Evolutionary conservation across 2,329 filamentous ascomycete genomes (phyloP).

Genomic region (Dactylella cylindrospora): DNA sequence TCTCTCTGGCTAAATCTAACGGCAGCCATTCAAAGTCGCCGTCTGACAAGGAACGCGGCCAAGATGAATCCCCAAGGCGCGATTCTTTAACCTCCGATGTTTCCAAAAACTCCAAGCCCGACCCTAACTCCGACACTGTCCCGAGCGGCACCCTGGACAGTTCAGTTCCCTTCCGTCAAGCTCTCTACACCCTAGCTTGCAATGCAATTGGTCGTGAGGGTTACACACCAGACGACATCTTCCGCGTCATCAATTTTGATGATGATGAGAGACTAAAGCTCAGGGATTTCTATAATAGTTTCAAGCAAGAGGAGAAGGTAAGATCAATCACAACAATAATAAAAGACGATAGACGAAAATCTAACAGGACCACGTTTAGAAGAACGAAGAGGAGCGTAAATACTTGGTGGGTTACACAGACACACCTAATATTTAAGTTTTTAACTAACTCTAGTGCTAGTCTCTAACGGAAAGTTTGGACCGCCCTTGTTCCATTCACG

Average conservation of each 20-base stretch:
- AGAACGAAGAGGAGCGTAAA: not conserved
- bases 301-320: slow-evolving; percentile 14
- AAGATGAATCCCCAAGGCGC: not conserved
- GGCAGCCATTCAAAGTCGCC: slow-evolving; percentile 7
- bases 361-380: not conserved
- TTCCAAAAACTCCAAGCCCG: not conserved
- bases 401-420: not conserved
- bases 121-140: not conserved
- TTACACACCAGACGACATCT: slow-evolving; percentile 28
- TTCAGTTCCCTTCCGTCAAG: slow-evolving; percentile 25
- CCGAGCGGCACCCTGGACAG: no score
- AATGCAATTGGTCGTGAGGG: slow-evolving; percentile 11
- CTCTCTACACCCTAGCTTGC: slow-evolving; percentile 32
- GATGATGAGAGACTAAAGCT: slow-evolving; percentile 30
- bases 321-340: not conserved
- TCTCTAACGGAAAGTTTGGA: slow-evolving; percentile 4
- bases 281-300: slow-evolving; percentile 24
- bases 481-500: slow-evolving; percentile 7
- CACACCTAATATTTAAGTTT: not conserved
- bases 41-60: not conserved
- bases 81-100: not conserved
- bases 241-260: slow-evolving; percentile 32
- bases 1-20: slow-evolving; percentile 16
- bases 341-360: not conserved
- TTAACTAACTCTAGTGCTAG: slow-evolving; percentile 6